Evolutionary conservation across 495 filamentous ascomycete genomes (phyloP).

Genomic region (Cetradonia linearis): DNA sequence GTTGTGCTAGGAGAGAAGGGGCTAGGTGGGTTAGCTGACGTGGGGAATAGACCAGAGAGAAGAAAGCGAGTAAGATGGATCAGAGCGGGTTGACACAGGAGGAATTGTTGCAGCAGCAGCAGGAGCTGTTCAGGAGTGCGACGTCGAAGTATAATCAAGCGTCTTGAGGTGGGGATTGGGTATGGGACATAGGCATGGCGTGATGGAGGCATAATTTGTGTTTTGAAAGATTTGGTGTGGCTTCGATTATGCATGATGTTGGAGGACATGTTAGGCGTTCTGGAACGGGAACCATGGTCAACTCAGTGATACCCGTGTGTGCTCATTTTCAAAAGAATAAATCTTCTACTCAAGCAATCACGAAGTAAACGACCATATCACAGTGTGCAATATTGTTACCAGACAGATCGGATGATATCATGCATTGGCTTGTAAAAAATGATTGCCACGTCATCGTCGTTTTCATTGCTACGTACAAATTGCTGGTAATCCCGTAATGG

Average conservation of each 20-base stretch:
- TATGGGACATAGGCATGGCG: not conserved
- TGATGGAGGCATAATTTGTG: not conserved
- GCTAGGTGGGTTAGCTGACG: constrained; percentile 7
- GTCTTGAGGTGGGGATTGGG: constrained; percentile 16
- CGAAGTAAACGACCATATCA: too few species aligned
- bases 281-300: not conserved
- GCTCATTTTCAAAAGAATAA: not conserved
- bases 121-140: constrained; percentile 81
- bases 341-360: too few species aligned
- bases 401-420: too few species aligned
- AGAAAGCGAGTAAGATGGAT: constrained; percentile 94
- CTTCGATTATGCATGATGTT: not conserved
- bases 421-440: too few species aligned
- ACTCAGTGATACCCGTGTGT: not conserved
- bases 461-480: too few species aligned
- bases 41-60: constrained; percentile 67
- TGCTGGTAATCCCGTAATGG: too few species aligned
- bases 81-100: constrained; percentile 83
- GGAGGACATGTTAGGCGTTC: not conserved
- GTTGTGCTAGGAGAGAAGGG: constrained; percentile 20
- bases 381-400: too few species aligned
- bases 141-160: constrained; percentile 59
- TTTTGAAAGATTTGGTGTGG: too few species aligned
- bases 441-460: too few species aligned
- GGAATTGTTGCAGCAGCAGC: constrained; percentile 76